Evolutionary conservation across 192 early-diverging fungal species (phyloP).

Genomic region (Umbelopsis isabellina): DNA sequence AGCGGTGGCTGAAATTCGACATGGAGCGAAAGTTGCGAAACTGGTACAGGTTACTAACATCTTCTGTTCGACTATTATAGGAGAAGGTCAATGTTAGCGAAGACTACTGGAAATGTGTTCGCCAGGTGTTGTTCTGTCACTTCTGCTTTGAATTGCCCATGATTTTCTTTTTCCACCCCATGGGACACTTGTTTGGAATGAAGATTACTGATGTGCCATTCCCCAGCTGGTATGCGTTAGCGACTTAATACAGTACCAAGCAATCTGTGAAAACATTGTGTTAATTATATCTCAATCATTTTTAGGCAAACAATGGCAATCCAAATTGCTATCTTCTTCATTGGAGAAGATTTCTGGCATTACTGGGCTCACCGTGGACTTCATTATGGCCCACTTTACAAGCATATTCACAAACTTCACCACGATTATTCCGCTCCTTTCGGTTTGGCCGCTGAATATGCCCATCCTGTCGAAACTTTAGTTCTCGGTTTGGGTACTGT

Average conservation of each 20-base stretch:
- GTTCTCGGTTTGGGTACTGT: constrained; percentile 89
- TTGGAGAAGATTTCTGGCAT: constrained; percentile 90
- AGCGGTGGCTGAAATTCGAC: too few relatives aligned
- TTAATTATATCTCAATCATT: not conserved
- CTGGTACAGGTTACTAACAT: not conserved
- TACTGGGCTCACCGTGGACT: constrained; percentile 90
- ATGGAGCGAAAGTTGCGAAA: not conserved
- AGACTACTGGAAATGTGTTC: constrained; percentile 76
- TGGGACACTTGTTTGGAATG: constrained; percentile 85
- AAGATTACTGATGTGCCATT: constrained; percentile 81
- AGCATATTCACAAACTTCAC: constrained; percentile 92
- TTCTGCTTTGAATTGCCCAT: constrained; percentile 84
- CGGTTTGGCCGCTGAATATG: constrained; percentile 85
- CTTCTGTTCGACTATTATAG: constrained; percentile 33
- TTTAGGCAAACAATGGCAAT: constrained; percentile 56
- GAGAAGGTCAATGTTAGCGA: constrained; percentile 63
- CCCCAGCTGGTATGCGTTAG: constrained; percentile 75
- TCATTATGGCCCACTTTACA: constrained; percentile 88
- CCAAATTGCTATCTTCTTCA: constrained; percentile 76
- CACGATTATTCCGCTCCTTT: constrained; percentile 92
- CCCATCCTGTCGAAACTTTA: constrained; percentile 84
- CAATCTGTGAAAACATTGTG: not conserved
- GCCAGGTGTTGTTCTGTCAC: constrained; percentile 75
- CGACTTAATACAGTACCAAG: too few relatives aligned
- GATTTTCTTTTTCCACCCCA: constrained; percentile 86